Base-by-base conservation (phyloP, 139 green algal species). In the Zygnema cylindricum region DNA sequence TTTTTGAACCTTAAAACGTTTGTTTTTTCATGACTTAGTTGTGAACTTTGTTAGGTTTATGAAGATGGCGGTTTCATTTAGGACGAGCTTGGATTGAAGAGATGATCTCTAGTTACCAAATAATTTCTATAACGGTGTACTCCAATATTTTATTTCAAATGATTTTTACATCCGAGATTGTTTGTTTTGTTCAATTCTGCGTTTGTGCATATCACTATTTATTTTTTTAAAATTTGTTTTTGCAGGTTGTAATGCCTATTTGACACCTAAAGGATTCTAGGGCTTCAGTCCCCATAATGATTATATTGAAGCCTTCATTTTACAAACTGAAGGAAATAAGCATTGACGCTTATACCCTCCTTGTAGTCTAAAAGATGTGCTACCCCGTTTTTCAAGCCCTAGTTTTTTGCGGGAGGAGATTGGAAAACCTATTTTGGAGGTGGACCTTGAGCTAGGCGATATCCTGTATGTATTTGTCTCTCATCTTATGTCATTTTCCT, bases 281-380 rank as follows among this genome's bases (percentile, higher is more conserved):
- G 94, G 93, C 3, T 95, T 95, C 86, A 89, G 93, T 1, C 93
- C 94, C 21, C 94, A 96, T 86, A 95, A 85, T 35, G 94, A 96
- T 49, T 93, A 96, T 91, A 94, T 96, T 69, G 94, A 96, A 69
- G 94, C 92, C 16, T 94, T 95, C 81, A 76, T 96, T n/a, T 89
- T 95, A 39, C 94, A 96, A 85, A 41, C 93, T 2, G 93, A 96
- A 85, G 94, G 93, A 2, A 81, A 43, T 35, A 94, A 95, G 86
- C 35, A 69, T 42, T 94, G 90, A 90, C 85, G 82, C 25, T 76
- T 92, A 39, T 94, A 93, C 73, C 23, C 25, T 23, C 86, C 78
- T 0, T 22, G 82, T 2, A 30, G 35, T 1, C 33, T 30, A 1
- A 33, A 89, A 40, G 41, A 76, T 1, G 57, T 87, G 23, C 54